Conservation (phyloP, 805 yeast species). For the Metschnikowia matae region DNA sequence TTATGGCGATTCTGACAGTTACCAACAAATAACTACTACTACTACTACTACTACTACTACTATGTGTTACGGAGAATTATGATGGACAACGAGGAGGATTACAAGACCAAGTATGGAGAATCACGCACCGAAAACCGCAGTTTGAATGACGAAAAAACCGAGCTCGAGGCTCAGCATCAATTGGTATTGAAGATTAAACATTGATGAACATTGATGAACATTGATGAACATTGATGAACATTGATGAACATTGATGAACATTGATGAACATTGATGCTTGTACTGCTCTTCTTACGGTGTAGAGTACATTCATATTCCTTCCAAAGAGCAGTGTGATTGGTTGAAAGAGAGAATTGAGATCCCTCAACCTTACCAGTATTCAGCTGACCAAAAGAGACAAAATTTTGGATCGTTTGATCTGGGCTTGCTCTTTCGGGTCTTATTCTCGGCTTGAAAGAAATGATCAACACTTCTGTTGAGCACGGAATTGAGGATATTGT, state of each 20-base stretch:
- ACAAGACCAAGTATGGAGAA: conserved; percentile 50
- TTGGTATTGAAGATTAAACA: conserved; percentile 45
- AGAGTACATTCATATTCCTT: conserved; percentile 95
- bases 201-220: too few relatives aligned
- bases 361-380: conserved; percentile 78
- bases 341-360: conserved; percentile 93
- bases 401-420: conserved; percentile 92
- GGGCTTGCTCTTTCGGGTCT: conserved; percentile 95
- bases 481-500: conserved; percentile 93
- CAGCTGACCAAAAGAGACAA: conserved; percentile 89
- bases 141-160: conserved; percentile 58
- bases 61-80: conserved; percentile 64
- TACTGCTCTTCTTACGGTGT: conserved; percentile 90
- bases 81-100: conserved; percentile 61
- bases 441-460: conserved; percentile 94
- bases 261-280: too few relatives aligned
- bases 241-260: too few relatives aligned
- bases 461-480: conserved; percentile 90
- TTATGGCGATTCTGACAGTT: too few relatives aligned
- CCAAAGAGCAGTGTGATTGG: conserved; percentile 96
- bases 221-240: too few relatives aligned
- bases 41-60: too few relatives aligned
- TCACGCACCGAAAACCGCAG: conserved; percentile 47
- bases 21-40: too few relatives aligned
- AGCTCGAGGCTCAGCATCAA: conserved; percentile 52